Percentiles rank a stretch among this genome's conserved stretches.
phyloP scores from a whole-genome alignment of 2,329 filamentous ascomycete genomes.

The Escovopsis sp. region DNA sequence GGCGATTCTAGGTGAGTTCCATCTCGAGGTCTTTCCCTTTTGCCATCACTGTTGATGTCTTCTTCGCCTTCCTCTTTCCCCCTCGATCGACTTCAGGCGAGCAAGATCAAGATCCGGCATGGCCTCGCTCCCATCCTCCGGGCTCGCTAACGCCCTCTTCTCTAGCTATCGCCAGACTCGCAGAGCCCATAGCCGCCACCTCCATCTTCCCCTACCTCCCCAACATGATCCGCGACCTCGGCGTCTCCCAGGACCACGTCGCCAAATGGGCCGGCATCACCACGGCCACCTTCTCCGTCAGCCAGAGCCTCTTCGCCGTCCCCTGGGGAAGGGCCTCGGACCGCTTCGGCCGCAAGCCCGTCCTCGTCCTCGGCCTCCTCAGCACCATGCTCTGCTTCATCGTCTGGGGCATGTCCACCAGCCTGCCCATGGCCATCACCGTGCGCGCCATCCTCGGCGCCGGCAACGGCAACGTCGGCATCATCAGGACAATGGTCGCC shows the following conservation, averaged over 20 bases:
- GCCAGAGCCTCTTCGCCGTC: slow-evolving; percentile 57
- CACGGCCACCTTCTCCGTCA: slow-evolving; percentile 56
- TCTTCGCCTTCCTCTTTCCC: too few relatives aligned
- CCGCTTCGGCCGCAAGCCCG: slow-evolving; percentile 63
- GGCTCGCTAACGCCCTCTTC: neutral
- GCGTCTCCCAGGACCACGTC: slow-evolving; percentile 54
- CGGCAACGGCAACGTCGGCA: slow-evolving; percentile 87
- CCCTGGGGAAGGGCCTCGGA: slow-evolving; percentile 69
- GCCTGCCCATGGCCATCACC: slow-evolving; percentile 62
- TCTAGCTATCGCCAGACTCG: slow-evolving; percentile 61
- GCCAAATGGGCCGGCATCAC: slow-evolving; percentile 70
- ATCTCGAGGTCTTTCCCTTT: too few relatives aligned
- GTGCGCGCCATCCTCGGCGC: slow-evolving; percentile 67
- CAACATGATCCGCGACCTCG: slow-evolving; percentile 73
- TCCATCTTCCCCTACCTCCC: slow-evolving; percentile 58
- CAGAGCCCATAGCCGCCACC: slow-evolving; percentile 59
- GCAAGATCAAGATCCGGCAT: neutral
- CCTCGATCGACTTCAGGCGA: neutral
- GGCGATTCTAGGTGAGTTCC: slow-evolving; percentile 55
- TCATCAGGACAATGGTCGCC: slow-evolving; percentile 81
- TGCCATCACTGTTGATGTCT: too few relatives aligned
- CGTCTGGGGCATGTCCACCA: slow-evolving; percentile 71
- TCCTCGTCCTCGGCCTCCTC: slow-evolving; percentile 57
- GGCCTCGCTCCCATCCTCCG: slow-evolving; percentile 4
- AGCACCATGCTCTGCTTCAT: slow-evolving; percentile 73